phyloP scores from a whole-genome alignment of 2,329 filamentous ascomycete species.

The Cladophialophora chaetospira region DNA sequence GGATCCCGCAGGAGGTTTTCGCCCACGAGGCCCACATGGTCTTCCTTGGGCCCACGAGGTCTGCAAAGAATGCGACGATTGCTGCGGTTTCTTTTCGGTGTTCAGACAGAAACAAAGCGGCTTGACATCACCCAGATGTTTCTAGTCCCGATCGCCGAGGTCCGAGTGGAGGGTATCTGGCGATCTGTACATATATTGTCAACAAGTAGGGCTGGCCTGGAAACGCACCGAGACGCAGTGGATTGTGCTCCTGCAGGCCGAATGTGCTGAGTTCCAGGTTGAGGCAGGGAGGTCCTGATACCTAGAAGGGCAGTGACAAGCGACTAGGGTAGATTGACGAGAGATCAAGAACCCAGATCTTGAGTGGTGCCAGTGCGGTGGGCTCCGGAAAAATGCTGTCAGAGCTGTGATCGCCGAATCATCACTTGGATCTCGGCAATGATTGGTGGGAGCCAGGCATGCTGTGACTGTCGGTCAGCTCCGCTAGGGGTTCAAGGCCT shows the following conservation, averaged over 20 bases:
- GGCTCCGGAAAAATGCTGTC: slow-evolving; percentile 8
- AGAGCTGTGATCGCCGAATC: slow-evolving; percentile 4
- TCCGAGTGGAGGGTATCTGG: not conserved
- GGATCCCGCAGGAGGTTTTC: slow-evolving; percentile 9
- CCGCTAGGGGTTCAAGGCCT: not conserved
- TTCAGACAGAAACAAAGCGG: not conserved
- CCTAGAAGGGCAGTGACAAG: slow-evolving; percentile 11
- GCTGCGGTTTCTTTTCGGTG: not conserved
- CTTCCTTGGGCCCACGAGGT: not conserved
- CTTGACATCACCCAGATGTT: not conserved
- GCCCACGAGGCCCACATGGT: not conserved
- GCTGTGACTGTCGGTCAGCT: slow-evolving; percentile 8
- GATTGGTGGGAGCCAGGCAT: slow-evolving; percentile 4
- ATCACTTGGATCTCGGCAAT: not conserved
- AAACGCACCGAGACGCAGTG: not conserved
- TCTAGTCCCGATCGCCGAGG: not conserved
- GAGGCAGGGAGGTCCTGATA: not conserved
- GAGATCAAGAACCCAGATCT: slow-evolving; percentile 28
- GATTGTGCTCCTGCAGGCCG: not conserved
- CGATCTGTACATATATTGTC: not conserved
- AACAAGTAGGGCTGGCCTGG: not conserved
- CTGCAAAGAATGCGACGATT: not conserved
- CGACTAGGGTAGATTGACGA: slow-evolving; percentile 25
- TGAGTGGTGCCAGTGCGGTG: slow-evolving; percentile 10
- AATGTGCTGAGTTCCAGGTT: not conserved